Base-by-base conservation (phyloP, 495 filamentous ascomycete species). In the Aspergillus wentii region DNA sequence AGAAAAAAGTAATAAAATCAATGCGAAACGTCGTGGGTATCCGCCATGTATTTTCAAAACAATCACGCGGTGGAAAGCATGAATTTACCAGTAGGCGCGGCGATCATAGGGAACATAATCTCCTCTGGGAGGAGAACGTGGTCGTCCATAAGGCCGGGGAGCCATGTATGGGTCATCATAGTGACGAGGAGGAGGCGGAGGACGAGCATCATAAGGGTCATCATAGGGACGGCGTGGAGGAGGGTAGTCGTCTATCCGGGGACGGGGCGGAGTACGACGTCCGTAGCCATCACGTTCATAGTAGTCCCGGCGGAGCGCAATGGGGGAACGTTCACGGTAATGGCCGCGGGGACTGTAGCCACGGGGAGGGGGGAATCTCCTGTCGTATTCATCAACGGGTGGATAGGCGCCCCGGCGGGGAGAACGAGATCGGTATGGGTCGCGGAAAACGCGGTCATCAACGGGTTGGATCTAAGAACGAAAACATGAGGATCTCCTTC, bases 311-410 rank as follows among this genome's bases (percentile, higher is more conserved):
- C 86, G 83, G 27, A 83, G 68, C 23, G 85, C 83, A 15, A 72
- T 72, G 8, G 79, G 76, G 38, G 85, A 86, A 38, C 89, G 77
- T 52, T 92, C 88, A 58, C 90, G 88, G 62, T 94, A 95, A 43
- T 83, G 86, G 39, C 84, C 83, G 41, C 83, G 78, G 22, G 86
- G 86, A 58, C 83, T 89, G 56, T 91, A 94, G 48, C 79, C 83
- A 45, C 86, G 83, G 31, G 85, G 83, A n/a, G 66, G 56, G 14
- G 84, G 82, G 19, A 83, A 81, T 18, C 79, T 79, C 57, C 89
- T 83, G 40, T 85, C 78, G 49, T 88, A 77, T 51, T 92, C 85
- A 44, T 85, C 82, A 52, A 83, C 82, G 25, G 74, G 64, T 13
- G 83, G 76, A 34, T 78, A 71, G 47, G 83, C 82, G 33, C 79